A percentile compares a stretch with the other conserved stretches of the same genome.
Evolutionary conservation across 2,329 filamentous ascomycete species (phyloP).

Genomic region (Xylaria hypoxylon): DNA sequence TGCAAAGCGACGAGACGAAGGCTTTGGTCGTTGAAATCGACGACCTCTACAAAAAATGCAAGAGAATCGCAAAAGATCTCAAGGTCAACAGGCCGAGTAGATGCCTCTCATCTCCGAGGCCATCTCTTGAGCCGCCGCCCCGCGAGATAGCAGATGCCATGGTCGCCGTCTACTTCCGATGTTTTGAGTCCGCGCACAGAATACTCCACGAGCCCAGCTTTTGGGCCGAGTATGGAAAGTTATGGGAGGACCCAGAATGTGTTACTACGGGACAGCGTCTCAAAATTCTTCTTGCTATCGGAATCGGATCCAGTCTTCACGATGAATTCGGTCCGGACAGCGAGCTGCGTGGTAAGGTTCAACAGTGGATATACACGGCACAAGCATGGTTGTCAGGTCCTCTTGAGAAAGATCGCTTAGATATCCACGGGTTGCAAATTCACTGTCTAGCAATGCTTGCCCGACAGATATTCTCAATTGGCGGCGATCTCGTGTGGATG

Average conservation of each 20-base stretch:
- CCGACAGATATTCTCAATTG: slow-evolving; percentile 56
- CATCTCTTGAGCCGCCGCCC: slow-evolving; percentile 46
- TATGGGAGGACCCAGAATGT: slow-evolving; percentile 56
- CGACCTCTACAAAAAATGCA: slow-evolving; percentile 51
- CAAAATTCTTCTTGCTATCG: slow-evolving; percentile 56
- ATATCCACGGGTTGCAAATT: slow-evolving; percentile 54
- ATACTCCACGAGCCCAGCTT: slow-evolving; percentile 67
- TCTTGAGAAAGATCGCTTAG: slow-evolving; percentile 53
- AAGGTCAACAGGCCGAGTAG: slow-evolving; percentile 53
- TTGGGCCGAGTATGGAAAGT: slow-evolving; percentile 59
- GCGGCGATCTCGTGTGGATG: slow-evolving; percentile 57
- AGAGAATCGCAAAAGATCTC: slow-evolving; percentile 48
- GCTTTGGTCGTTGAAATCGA: slow-evolving; percentile 46
- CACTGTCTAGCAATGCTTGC: slow-evolving; percentile 55
- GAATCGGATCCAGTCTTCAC: slow-evolving; percentile 54
- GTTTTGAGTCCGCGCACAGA: slow-evolving; percentile 63
- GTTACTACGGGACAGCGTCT: slow-evolving; percentile 47
- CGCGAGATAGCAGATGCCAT: slow-evolving; percentile 55
- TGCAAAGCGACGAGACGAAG: slow-evolving; percentile 43
- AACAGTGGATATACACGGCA: slow-evolving; percentile 57
- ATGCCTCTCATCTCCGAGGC: slow-evolving; percentile 40
- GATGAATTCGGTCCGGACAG: slow-evolving; percentile 43
- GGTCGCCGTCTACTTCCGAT: slow-evolving; percentile 60
- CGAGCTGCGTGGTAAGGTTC: slow-evolving; percentile 47
- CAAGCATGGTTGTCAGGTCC: slow-evolving; percentile 57